phyloP scores from a whole-genome alignment of 176 grass and related monocot species.

The Oryza glaberrima region DNA sequence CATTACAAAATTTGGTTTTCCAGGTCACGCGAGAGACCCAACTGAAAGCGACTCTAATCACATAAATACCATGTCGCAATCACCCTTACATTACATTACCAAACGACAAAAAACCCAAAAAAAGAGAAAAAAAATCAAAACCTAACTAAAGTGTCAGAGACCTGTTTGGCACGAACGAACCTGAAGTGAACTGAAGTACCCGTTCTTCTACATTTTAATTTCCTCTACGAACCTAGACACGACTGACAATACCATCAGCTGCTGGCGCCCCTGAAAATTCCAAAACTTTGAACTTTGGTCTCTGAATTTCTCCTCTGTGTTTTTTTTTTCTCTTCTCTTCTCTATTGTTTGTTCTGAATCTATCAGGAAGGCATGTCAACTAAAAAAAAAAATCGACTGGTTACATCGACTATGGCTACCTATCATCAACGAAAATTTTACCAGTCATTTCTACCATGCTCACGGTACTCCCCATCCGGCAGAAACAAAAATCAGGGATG shows the following conservation, averaged over 20 bases:
- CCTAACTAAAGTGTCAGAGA: constrained; percentile 15
- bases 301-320: background rate
- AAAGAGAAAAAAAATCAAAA: background rate
- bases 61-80: constrained; percentile 40
- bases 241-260: background rate
- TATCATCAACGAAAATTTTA: background rate
- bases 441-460: background rate
- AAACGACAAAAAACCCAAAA: background rate
- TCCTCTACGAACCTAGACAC: background rate
- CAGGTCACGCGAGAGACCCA: constrained; percentile 43
- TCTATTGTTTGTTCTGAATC: background rate
- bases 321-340: no score
- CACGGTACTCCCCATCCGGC: background rate
- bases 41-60: constrained; percentile 39
- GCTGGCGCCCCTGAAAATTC: constrained; percentile 1
- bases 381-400: background rate
- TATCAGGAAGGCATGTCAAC: background rate
- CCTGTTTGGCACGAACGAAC: constrained; percentile 16
- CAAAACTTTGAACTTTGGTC: background rate
- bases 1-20: constrained; percentile 44
- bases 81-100: constrained; percentile 17
- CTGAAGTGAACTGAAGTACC: background rate
- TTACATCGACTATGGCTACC: background rate
- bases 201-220: background rate
- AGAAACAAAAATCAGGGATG: background rate